Evolutionary conservation across 257 asterid genomes (phyloP).

Genomic region (Solanum sitiens): DNA sequence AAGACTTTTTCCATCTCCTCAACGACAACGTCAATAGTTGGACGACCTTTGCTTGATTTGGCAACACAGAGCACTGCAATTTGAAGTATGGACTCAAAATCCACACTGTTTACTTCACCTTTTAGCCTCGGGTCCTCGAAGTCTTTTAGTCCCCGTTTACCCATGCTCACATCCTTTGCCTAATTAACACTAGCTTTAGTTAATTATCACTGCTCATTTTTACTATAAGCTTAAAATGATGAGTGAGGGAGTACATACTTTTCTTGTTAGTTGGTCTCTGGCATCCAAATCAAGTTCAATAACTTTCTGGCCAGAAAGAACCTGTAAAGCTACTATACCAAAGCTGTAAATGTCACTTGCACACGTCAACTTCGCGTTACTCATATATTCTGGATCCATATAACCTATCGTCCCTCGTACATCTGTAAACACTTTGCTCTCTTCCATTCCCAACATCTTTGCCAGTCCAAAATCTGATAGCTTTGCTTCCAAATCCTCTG

Average conservation of each 20-base stretch:
- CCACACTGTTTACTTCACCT: conserved; percentile 36
- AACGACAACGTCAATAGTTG: conserved; percentile 49
- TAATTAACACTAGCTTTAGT: background rate
- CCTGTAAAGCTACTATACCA: conserved; percentile 70
- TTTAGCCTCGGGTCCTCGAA: conserved; percentile 50
- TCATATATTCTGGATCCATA: conserved; percentile 92
- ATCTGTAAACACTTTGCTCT: conserved; percentile 73
- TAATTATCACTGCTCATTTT: background rate
- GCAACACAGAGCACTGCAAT: conserved; percentile 72
- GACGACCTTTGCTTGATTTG: conserved; percentile 67
- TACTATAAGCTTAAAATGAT: background rate
- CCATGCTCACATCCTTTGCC: conserved; percentile 81
- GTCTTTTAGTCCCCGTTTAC: conserved; percentile 49
- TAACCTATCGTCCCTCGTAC: conserved; percentile 80
- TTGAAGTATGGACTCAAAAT: conserved; percentile 67
- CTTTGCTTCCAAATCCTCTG: conserved; percentile 49
- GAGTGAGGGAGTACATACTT: conserved; percentile 22
- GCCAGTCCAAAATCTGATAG: conserved; percentile 82
- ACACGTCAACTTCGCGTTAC: conserved; percentile 70
- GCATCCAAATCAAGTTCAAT: conserved; percentile 68
- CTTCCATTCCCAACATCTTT: conserved; percentile 61
- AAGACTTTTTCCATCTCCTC: conserved; percentile 69
- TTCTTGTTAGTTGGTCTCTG: conserved; percentile 71
- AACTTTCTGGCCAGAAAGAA: conserved; percentile 66
- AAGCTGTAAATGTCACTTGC: conserved; percentile 84